Evolutionary conservation across 2,329 filamentous ascomycete species (phyloP).

Genomic region (Trichoderma sp.): DNA sequence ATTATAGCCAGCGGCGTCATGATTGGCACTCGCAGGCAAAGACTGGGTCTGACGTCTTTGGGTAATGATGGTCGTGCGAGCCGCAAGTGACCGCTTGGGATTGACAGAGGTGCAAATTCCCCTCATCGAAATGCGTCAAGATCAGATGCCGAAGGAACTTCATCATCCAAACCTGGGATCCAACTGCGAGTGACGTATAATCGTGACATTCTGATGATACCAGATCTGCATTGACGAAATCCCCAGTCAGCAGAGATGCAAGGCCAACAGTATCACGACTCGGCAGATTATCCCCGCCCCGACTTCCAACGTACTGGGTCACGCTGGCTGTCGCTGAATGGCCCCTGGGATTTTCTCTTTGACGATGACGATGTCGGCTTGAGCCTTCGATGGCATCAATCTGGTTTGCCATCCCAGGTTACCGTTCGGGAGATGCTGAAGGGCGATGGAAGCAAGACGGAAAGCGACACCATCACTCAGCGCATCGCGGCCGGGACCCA

Average conservation of each 20-base stretch:
- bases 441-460: slow-evolving; percentile 42
- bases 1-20: slow-evolving; percentile 6
- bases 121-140: slow-evolving; percentile 14
- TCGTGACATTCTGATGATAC: background rate
- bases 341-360: slow-evolving; percentile 65
- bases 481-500: slow-evolving; percentile 53
- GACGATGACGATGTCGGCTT: slow-evolving; percentile 65
- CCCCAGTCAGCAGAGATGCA: background rate
- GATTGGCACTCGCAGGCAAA: slow-evolving; percentile 17
- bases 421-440: slow-evolving; percentile 34
- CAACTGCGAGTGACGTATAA: too few species aligned
- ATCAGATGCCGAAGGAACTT: background rate
- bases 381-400: slow-evolving; percentile 54
- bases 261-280: slow-evolving; percentile 6
- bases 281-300: slow-evolving; percentile 59
- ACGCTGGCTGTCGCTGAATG: slow-evolving; percentile 63
- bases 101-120: slow-evolving; percentile 15
- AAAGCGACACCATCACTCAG: slow-evolving; percentile 42
- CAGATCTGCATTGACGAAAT: background rate
- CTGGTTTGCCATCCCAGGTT: slow-evolving; percentile 51
- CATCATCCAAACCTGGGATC: background rate
- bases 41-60: slow-evolving; percentile 20
- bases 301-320: slow-evolving; percentile 62
- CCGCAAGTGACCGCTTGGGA: background rate
- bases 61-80: slow-evolving; percentile 13